Conservation (phyloP, 306 rosid genomes). For the Canavalia ensiformis region DNA sequence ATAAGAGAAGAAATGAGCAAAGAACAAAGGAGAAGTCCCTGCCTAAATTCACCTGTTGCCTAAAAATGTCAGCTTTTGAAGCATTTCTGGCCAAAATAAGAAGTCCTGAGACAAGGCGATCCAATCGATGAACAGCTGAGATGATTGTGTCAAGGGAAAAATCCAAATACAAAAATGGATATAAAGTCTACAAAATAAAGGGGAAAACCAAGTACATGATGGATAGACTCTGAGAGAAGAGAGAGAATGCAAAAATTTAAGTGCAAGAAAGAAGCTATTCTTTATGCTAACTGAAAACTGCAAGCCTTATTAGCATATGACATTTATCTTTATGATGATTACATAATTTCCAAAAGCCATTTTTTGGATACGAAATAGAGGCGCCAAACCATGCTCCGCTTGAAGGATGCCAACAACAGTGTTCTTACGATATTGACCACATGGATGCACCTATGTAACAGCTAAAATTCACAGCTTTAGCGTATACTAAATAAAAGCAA, state of each 20-base stretch:
- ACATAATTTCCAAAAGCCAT: conserved; percentile 26
- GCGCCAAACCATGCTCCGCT: conserved; percentile 89
- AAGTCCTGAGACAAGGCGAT: conserved; percentile 97
- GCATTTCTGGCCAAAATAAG: conserved; percentile 94
- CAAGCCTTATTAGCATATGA: conserved; percentile 24
- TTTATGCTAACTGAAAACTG: conserved; percentile 16
- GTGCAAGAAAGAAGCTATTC: conserved; percentile 11
- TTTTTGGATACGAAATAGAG: conserved; percentile 90
- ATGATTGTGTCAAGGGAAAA: conserved; percentile 68
- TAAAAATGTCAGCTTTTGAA: conserved; percentile 79
- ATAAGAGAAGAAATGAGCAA: conserved; percentile 5
- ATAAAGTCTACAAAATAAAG: conserved; percentile 16
- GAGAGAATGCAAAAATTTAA: conserved; percentile 31
- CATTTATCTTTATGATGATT: neutral
- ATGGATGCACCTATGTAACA: conserved; percentile 87
- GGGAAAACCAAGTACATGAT: conserved; percentile 8
- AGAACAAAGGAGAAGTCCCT: conserved; percentile 22
- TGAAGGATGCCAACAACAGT: conserved; percentile 92
- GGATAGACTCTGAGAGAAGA: neutral
- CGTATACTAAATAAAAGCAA: conserved; percentile 1
- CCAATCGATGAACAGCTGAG: conserved; percentile 89
- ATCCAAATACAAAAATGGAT: conserved; percentile 37
- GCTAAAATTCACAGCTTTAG: conserved; percentile 52
- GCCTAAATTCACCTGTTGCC: conserved; percentile 77
- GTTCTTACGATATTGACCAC: conserved; percentile 98